Conservation (phyloP, 2,329 filamentous ascomycete genomes). For the Cladophialophora bantiana region DNA sequence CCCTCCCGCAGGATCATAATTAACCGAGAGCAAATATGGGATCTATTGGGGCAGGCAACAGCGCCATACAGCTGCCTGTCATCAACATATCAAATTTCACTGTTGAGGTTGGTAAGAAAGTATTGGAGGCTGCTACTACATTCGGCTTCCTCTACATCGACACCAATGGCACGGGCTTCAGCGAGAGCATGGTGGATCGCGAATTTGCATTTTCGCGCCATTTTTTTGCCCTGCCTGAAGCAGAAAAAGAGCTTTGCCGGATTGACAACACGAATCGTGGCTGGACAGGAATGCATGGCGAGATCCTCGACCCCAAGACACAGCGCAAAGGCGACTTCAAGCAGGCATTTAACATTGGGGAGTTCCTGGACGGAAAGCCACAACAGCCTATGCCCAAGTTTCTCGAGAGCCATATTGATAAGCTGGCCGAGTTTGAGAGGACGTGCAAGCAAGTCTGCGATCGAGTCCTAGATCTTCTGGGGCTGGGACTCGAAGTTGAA, state of each 20-base stretch:
- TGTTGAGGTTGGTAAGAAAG: slow-evolving; percentile 66
- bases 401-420: slow-evolving; percentile 65
- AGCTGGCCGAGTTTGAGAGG: slow-evolving; percentile 71
- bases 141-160: slow-evolving; percentile 92
- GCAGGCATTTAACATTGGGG: slow-evolving; percentile 93
- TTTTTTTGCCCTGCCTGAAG: slow-evolving; percentile 49
- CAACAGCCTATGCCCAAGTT: slow-evolving; percentile 77
- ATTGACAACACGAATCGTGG: slow-evolving; percentile 82
- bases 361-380: slow-evolving; percentile 72
- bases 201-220: slow-evolving; percentile 73
- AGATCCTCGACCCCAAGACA: slow-evolving; percentile 83
- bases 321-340: slow-evolving; percentile 87
- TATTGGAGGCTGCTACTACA: slow-evolving; percentile 80
- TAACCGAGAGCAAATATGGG: slow-evolving; percentile 5
- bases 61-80: slow-evolving; percentile 67
- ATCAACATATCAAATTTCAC: slow-evolving; percentile 76
- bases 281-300: slow-evolving; percentile 86
- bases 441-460: slow-evolving; percentile 76
- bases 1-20: background rate
- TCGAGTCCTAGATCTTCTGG: slow-evolving; percentile 77
- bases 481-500: slow-evolving; percentile 72
- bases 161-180: slow-evolving; percentile 74
- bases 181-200: slow-evolving; percentile 68
- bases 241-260: slow-evolving; percentile 64
- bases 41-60: slow-evolving; percentile 4